These are phyloP conservation scores for Sodiomyces alkalinus DNA, from an alignment of 2,329 filamentous ascomycete species.

Conservation along the genomic window DNA sequence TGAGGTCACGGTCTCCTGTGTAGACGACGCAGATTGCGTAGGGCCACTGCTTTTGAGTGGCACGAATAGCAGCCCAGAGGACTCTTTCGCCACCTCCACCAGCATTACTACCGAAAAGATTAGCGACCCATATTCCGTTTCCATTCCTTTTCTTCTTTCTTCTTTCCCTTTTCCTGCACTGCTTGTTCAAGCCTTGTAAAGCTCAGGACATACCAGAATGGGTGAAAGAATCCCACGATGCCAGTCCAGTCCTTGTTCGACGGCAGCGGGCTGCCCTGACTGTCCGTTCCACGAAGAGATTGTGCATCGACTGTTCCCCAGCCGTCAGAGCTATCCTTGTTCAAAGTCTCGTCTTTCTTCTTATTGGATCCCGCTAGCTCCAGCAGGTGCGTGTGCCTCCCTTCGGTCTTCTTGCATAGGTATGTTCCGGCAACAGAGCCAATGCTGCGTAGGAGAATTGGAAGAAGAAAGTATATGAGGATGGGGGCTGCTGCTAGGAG, in stretches of 20 bases:
- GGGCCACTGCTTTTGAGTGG: slow-evolving; percentile 80
- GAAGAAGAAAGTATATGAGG: slow-evolving; percentile 17
- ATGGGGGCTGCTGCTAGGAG: slow-evolving; percentile 9
- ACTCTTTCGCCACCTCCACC: slow-evolving; percentile 92
- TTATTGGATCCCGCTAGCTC: slow-evolving; percentile 21
- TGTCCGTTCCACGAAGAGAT: slow-evolving; percentile 25
- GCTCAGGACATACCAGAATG: slow-evolving; percentile 97
- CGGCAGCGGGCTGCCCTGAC: no score
- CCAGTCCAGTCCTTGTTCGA: slow-evolving; percentile 64
- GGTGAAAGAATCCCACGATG: slow-evolving; percentile 91
- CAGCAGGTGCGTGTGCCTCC: slow-evolving; percentile 42
- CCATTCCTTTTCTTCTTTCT: no score
- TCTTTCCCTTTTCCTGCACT: no score
- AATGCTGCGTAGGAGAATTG: slow-evolving; percentile 19
- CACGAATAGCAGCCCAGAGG: slow-evolving; percentile 86
- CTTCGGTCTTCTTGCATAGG: slow-evolving; percentile 47
- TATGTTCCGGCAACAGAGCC: slow-evolving; percentile 41
- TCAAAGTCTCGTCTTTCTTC: slow-evolving; percentile 10
- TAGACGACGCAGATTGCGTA: slow-evolving; percentile 84
- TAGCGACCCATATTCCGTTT: no score
- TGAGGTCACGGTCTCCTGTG: slow-evolving; percentile 83
- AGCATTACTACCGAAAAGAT: slow-evolving; percentile 81
- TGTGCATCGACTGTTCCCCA: slow-evolving; percentile 64
- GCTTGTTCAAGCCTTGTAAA: no score
- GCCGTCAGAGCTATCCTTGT: slow-evolving; percentile 30